Evolutionary conservation across 768 basidiomycete species (phyloP).

Genomic region (Phanerodontia chrysosporium): DNA sequence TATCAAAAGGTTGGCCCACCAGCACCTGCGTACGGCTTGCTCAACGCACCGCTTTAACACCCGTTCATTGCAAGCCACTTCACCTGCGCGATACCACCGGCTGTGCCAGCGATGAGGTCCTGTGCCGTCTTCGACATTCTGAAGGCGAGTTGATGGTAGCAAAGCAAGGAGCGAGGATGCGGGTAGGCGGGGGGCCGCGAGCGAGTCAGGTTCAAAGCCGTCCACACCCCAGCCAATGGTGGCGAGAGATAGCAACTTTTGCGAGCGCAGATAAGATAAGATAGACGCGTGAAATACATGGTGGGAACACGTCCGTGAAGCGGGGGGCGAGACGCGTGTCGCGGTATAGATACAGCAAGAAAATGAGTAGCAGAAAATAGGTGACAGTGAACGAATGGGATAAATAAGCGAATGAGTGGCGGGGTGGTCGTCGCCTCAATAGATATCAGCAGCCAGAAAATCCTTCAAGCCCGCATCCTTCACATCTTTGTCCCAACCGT

Average conservation of each 20-base stretch:
- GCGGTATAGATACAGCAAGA: not conserved
- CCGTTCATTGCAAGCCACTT: constrained; percentile 8
- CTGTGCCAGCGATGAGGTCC: constrained; percentile 86
- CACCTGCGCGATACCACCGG: constrained; percentile 88
- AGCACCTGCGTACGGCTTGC: constrained; percentile 53
- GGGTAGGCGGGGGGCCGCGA: constrained; percentile 11
- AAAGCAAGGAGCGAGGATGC: constrained; percentile 12
- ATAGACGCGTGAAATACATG: constrained; percentile 1
- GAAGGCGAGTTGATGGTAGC: constrained; percentile 1
- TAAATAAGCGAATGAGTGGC: constrained; percentile 8
- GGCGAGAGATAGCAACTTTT: not conserved
- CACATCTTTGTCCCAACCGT: constrained; percentile 51
- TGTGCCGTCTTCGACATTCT: constrained; percentile 63
- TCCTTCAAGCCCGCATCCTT: constrained; percentile 10
- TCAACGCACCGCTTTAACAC: constrained; percentile 1
- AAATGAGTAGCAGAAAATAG: not conserved
- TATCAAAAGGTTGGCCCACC: constrained; percentile 94
- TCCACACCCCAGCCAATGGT: not conserved
- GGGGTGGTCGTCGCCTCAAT: constrained; percentile 9
- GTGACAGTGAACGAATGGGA: constrained; percentile 5
- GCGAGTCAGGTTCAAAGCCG: constrained; percentile 12
- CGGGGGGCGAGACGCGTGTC: not conserved
- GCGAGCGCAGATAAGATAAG: constrained; percentile 25
- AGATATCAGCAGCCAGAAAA: constrained; percentile 13
- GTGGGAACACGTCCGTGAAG: not conserved